phyloP scores from a whole-genome alignment of 1,284 basidiomycete genomes.

The Ganoderma multipileum region DNA sequence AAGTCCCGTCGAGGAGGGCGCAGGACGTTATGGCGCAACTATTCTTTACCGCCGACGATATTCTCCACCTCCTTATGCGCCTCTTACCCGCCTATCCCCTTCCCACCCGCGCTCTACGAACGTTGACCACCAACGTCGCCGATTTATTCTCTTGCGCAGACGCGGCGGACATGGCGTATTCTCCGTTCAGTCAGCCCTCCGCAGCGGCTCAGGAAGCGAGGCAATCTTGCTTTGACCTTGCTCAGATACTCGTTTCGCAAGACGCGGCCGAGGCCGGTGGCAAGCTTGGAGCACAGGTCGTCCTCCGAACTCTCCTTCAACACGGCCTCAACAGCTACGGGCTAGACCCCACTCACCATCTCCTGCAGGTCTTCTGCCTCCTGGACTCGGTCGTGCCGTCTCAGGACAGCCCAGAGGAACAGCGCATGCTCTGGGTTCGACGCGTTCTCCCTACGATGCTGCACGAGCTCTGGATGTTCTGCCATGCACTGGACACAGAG shows the following conservation, averaged over 20 bases:
- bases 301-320: conserved; percentile 62
- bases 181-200: conserved; percentile 47
- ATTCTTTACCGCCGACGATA: conserved; percentile 58
- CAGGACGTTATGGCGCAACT: conserved; percentile 57
- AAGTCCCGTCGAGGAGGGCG: conserved; percentile 37
- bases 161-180: conserved; percentile 51
- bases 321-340: conserved; percentile 47
- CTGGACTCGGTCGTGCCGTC: conserved; percentile 64
- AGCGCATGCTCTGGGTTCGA: conserved; percentile 53
- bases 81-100: conserved; percentile 56
- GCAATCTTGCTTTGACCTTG: conserved; percentile 56
- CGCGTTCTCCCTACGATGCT: conserved; percentile 64
- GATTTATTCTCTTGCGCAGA: conserved; percentile 66
- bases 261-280: conserved; percentile 44
- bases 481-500: conserved; percentile 60
- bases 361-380: conserved; percentile 61
- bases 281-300: conserved; percentile 49
- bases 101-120: conserved; percentile 54
- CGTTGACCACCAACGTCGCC: conserved; percentile 50
- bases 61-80: conserved; percentile 56
- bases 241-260: conserved; percentile 50
- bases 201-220: conserved; percentile 51
- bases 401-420: conserved; percentile 38
- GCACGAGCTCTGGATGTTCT: conserved; percentile 59
- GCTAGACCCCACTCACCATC: conserved; percentile 61